Percentiles rank a stretch among this genome's conserved stretches.
Evolutionary conservation across 78 protist genomes (phyloP).

Genomic region (Polysphondylium violaceum): DNA sequence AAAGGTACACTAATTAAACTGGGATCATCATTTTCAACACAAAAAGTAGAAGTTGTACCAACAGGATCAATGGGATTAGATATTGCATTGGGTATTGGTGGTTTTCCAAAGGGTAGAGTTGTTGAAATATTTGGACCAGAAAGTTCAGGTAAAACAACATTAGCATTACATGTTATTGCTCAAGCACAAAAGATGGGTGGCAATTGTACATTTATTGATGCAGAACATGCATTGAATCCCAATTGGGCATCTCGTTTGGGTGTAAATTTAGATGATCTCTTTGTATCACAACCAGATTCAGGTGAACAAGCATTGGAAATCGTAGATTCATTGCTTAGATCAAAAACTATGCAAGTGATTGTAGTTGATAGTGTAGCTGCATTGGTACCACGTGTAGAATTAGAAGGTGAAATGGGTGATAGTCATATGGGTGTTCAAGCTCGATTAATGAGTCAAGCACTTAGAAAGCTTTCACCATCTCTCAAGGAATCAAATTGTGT

Average conservation of each 20-base stretch:
- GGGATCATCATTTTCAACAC: conserved; percentile 55
- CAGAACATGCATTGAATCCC: conserved; percentile 87
- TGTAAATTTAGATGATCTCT: conserved; percentile 79
- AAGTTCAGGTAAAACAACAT: conserved; percentile 81
- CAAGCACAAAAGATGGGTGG: conserved; percentile 86
- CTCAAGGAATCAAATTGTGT: conserved; percentile 62
- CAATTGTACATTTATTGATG: conserved; percentile 83
- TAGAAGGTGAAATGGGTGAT: conserved; percentile 90
- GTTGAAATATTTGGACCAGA: conserved; percentile 89
- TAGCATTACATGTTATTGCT: conserved; percentile 80
- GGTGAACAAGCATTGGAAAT: conserved; percentile 89
- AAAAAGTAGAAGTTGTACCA: conserved; percentile 76
- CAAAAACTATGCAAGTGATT: conserved; percentile 78
- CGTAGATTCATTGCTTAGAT: conserved; percentile 64
- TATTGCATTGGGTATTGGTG: conserved; percentile 85
- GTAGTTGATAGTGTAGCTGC: conserved; percentile 89
- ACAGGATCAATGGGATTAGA: conserved; percentile 85
- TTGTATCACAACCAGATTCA: conserved; percentile 85
- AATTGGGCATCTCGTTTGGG: conserved; percentile 79
- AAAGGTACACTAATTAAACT: conserved; percentile 73
- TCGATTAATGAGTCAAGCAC: conserved; percentile 85
- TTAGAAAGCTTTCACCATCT: conserved; percentile 82
- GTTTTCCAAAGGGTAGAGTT: conserved; percentile 78
- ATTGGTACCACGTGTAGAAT: conserved; percentile 81
- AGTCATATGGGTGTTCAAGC: conserved; percentile 84